These are phyloP conservation scores for Sungouiella blattae DNA, from an alignment of 805 yeast genomes.

Conservation along the genomic window DNA sequence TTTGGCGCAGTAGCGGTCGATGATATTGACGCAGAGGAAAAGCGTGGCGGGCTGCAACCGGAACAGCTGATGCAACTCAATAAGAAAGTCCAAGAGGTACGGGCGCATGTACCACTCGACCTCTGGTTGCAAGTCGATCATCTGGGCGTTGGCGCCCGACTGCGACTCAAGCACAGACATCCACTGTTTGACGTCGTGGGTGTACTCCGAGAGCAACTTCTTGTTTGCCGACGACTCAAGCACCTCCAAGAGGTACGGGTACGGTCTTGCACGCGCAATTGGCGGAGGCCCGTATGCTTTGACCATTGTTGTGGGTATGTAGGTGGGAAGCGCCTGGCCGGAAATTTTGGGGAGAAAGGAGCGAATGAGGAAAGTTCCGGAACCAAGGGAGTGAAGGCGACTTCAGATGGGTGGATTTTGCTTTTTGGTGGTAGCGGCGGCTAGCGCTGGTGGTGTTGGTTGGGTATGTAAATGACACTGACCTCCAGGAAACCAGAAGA, in stretches of 20 bases:
- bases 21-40: slow-evolving; percentile 41
- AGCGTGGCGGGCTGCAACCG: slow-evolving; percentile 41
- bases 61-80: slow-evolving; percentile 43
- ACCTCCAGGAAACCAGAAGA: too few species aligned
- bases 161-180: slow-evolving; percentile 38
- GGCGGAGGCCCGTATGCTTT: not conserved
- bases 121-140: slow-evolving; percentile 47
- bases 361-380: too few species aligned
- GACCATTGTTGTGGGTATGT: too few species aligned
- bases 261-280: slow-evolving; percentile 20
- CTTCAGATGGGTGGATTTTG: too few species aligned
- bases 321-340: too few species aligned
- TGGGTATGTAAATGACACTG: too few species aligned
- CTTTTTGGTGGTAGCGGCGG: too few species aligned
- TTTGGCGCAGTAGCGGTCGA: slow-evolving; percentile 46
- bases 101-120: slow-evolving; percentile 50
- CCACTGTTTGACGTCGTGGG: slow-evolving; percentile 34
- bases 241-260: slow-evolving; percentile 43
- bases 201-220: slow-evolving; percentile 41
- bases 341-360: too few species aligned
- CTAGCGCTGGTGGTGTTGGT: too few species aligned
- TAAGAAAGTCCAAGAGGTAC: slow-evolving; percentile 38
- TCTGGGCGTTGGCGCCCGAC: slow-evolving; percentile 46
- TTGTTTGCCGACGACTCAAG: slow-evolving; percentile 46
- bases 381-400: too few species aligned